Base-by-base conservation (phyloP, 2,329 filamentous ascomycete genomes). In the Pseudocercospora pini-densiflorae region DNA sequence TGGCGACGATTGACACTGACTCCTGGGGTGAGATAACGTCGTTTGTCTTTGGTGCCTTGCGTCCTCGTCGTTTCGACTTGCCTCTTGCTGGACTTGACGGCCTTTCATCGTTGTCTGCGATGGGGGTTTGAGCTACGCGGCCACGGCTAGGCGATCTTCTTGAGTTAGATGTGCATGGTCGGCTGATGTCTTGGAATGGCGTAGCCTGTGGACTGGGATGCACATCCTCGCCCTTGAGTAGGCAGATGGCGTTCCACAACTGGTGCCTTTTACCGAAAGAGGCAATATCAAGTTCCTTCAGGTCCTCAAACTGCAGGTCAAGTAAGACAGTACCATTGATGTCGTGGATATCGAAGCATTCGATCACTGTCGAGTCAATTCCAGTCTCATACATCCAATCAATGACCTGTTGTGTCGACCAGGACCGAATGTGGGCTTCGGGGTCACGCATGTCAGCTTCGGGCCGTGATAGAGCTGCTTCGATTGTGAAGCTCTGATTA, bases 331-430 rank as follows among this genome's bases (percentile, higher is more conserved):
- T 86, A 14, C 94, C 94, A 27, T 90, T 93, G 78, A 99, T 97
- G 76, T 99, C 94, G 78, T 99, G 96, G 74, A 91, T 87, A 68
- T 94, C 86, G 75, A 99, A 97, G 72, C 91, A 92, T 74, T 96
- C 90, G 10, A 95, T 90, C 59, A 94, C 85, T 6, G 85, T 82
- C 60, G 88, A 82, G 77, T 97, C 94, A 76, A 97, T 89, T 72
- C 92, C 93, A 53, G 89, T 88, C 77, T 92, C 88, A 75, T 90
- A 87, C 93, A 97, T 95, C 87, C 92, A 95, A 75, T 92, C 89
- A 63, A 91, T 91, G 51, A 95, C 92, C 80, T 93, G 90, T 75
- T 89, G 86, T 2, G 92, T 89, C 14, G 87, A 86, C 92, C 91
- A 95, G 53, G 82, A 81, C 16, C 86, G 83, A 66, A 94, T 74